Evolutionary conservation across 352 stramenopile genomes (phyloP).

Genomic region (Peronospora farinosa): DNA sequence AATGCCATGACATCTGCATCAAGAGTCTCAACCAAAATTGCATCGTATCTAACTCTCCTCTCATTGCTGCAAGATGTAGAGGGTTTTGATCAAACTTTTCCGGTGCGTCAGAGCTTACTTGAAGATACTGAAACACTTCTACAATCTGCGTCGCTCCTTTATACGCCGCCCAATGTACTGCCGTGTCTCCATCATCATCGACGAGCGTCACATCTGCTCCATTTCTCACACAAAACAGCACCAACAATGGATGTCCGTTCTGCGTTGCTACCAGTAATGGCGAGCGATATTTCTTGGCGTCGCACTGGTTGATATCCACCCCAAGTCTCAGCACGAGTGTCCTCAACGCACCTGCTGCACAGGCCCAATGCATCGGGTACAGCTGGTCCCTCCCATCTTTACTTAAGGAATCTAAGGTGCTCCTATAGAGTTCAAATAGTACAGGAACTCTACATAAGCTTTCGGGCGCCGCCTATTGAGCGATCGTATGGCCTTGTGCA

Average conservation of each 20-base stretch:
- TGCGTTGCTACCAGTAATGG: conserved; percentile 71
- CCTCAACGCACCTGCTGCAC: conserved; percentile 53
- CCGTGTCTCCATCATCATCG: conserved; percentile 64
- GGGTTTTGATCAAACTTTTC: conserved; percentile 78
- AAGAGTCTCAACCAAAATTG: conserved; percentile 78
- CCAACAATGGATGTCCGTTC: conserved; percentile 65
- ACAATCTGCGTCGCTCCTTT: conserved; percentile 80
- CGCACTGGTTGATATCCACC: conserved; percentile 67
- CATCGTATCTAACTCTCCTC: conserved; percentile 58
- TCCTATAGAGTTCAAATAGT: conserved; percentile 40
- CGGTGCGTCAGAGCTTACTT: conserved; percentile 50
- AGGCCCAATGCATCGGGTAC: conserved; percentile 82
- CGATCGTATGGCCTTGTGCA: conserved; percentile 58
- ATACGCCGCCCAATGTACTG: conserved; percentile 84
- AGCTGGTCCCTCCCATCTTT: conserved; percentile 46
- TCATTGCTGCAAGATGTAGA: conserved; percentile 75
- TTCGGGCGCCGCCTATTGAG: conserved; percentile 68
- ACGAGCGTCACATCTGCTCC: conserved; percentile 61
- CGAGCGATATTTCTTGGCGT: conserved; percentile 65
- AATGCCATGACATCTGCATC: conserved; percentile 47
- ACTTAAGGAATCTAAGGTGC: conserved; percentile 56
- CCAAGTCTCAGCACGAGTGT: conserved; percentile 52
- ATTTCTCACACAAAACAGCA: conserved; percentile 70
- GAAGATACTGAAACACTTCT: conserved; percentile 75
- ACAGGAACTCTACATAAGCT: conserved; percentile 45